These are phyloP conservation scores for Umbelopsis vinacea DNA, from an alignment of 192 early-diverging fungal species.

Conservation along the genomic window DNA sequence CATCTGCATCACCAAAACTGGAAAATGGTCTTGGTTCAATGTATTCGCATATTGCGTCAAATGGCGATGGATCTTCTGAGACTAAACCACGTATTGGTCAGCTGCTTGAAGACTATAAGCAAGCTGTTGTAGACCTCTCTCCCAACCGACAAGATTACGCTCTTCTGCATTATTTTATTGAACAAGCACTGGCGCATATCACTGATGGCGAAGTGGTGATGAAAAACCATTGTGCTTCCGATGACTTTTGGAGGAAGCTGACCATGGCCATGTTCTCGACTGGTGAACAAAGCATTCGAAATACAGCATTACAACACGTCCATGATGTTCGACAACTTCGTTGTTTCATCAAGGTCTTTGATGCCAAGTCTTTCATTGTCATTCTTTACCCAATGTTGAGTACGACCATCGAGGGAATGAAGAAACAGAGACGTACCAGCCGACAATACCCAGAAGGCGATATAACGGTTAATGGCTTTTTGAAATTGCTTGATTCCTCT, in stretches of 20 bases:
- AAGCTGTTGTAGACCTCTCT: constrained; percentile 25
- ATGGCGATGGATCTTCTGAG: constrained; percentile 1
- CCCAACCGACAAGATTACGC: constrained; percentile 45
- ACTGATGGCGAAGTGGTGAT: constrained; percentile 52
- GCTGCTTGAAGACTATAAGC: constrained; percentile 29
- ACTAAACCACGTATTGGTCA: constrained; percentile 28
- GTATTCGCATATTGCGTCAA: background rate
- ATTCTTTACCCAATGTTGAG: constrained; percentile 49
- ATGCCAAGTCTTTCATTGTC: constrained; percentile 50
- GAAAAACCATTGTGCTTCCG: constrained; percentile 38
- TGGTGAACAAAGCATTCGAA: constrained; percentile 29
- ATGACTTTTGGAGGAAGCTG: constrained; percentile 45
- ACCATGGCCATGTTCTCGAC: constrained; percentile 40
- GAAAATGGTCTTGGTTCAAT: background rate
- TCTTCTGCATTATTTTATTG: constrained; percentile 58
- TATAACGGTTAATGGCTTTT: background rate
- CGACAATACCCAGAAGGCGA: background rate
- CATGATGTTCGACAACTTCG: constrained; percentile 49
- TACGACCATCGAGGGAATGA: constrained; percentile 39
- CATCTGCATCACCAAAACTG: constrained; percentile 24
- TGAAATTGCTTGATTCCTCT: background rate
- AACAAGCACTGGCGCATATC: constrained; percentile 47
- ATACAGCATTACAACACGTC: constrained; percentile 43
- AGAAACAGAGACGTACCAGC: background rate
- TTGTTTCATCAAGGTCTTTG: constrained; percentile 61